Evolutionary conservation across 345 rosid genomes (phyloP).

Genomic region (Brassica cretica): DNA sequence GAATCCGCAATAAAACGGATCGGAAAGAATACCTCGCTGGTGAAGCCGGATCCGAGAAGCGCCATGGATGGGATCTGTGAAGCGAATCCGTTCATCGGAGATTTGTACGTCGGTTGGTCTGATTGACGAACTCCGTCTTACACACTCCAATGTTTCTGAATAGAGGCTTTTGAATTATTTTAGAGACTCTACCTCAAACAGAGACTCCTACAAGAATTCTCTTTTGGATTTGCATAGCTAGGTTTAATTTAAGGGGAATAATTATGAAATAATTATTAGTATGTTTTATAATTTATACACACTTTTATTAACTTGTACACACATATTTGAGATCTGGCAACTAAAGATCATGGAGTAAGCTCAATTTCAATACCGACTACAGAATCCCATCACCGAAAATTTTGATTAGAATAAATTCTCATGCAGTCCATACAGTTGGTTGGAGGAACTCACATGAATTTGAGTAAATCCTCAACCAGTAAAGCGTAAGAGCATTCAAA

Average conservation of each 20-base stretch:
- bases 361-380: too few relatives aligned
- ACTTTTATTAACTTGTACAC: too few relatives aligned
- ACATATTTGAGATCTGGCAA: too few relatives aligned
- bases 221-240: too few relatives aligned
- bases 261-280: too few relatives aligned
- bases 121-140: background rate
- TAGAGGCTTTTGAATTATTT: background rate
- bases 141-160: slow-evolving; percentile 1
- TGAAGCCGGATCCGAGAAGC: slow-evolving; percentile 47
- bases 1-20: slow-evolving; percentile 14
- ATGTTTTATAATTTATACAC: too few relatives aligned
- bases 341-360: too few relatives aligned
- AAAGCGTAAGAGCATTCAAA: background rate
- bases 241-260: too few relatives aligned
- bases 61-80: slow-evolving; percentile 42
- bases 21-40: slow-evolving; percentile 41
- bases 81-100: slow-evolving; percentile 35
- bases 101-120: slow-evolving; percentile 4
- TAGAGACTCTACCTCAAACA: background rate
- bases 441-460: background rate
- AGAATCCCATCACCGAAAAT: too few relatives aligned
- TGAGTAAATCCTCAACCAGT: background rate
- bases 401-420: too few relatives aligned
- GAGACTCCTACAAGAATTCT: background rate
- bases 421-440: too few relatives aligned